Percentiles rank a stretch among this genome's conserved stretches.
Evolutionary conservation across 495 filamentous ascomycete species (phyloP).

Genomic region (Talaromyces ruber): DNA sequence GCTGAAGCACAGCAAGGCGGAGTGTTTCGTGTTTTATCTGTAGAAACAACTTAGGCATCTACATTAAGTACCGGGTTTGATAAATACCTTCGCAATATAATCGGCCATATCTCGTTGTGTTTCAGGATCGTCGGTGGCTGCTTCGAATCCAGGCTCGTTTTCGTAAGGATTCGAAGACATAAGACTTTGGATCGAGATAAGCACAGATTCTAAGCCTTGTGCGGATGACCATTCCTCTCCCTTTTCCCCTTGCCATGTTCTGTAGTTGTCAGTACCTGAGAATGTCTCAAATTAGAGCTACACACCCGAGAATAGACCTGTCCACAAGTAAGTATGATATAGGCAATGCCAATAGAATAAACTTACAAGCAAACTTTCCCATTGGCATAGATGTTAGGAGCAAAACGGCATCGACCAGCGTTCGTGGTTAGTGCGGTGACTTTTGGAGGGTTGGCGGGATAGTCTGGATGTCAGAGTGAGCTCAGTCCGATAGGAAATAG

Average conservation of each 20-base stretch:
- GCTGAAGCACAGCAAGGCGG: conserved; percentile 75
- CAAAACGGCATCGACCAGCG: conserved; percentile 77
- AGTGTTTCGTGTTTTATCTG: conserved; percentile 90
- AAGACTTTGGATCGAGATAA: conserved; percentile 92
- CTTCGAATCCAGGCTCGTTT: conserved; percentile 91
- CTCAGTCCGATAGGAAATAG: not conserved
- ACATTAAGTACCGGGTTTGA: not conserved
- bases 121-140: conserved; percentile 47
- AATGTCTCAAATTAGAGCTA: not conserved
- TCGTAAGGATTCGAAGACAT: conserved; percentile 93
- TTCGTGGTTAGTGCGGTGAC: conserved; percentile 82
- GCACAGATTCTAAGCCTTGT: conserved; percentile 87
- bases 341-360: conserved; percentile 11
- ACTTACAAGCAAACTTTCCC: conserved; percentile 88
- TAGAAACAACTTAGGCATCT: not conserved
- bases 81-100: conserved; percentile 79
- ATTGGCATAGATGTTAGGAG: conserved; percentile 88
- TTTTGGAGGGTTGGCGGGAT: conserved; percentile 71
- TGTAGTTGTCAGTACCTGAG: conserved; percentile 19
- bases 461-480: conserved; percentile 39
- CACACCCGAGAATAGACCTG: conserved; percentile 87
- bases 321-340: not conserved
- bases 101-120: conserved; percentile 68
- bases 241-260: conserved; percentile 85
- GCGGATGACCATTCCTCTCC: conserved; percentile 95